Evolutionary conservation across 768 basidiomycete genomes (phyloP), one percentile per base, ranked within the genome.

Genomic region (Tephrocybe sp.): DNA sequence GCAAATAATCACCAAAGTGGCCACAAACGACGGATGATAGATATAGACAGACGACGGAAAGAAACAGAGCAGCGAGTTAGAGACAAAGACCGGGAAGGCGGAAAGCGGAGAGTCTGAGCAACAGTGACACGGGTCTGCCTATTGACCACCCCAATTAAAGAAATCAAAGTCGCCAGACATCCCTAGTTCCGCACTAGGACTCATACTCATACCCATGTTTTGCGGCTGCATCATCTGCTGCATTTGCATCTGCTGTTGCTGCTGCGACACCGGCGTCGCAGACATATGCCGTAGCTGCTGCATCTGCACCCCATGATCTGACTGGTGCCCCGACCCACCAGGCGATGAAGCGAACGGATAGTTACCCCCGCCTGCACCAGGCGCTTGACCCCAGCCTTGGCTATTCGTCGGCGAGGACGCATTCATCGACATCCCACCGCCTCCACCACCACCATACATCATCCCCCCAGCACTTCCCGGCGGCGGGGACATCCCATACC

Each of bases 61-160:
- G 30, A 39, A 45, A 38, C 26, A 35, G 14, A n/a, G 35, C 5
- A n/a, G 35, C 5, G 43, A 20, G 36, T 14, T 13, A 22, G 22
- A 13, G 32, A 43, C 38, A 42, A 42, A 16, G 20, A 22, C 39
- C 33, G 23, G 38, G 44, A 17, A 14, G 51, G 36, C 31, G 16
- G 46, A 48, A 43, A 33, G n/a, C n/a, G 39, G 14, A 20, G 32
- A 51, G 31, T 41, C 43, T 12, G 45, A 54, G 30, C 36, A 38
- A 16, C 35, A 13, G 16, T 31, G 20, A 20, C 23, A 23, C 23
- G 14, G 17, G 14, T 7, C 13, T 48, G 51, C 46, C 54, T 45
- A 59, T 60, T 63, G 69, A 71, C 66, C 73, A 49, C 71, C 70
- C 79, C 83, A 85, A 62, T 79, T 81, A 64, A 83, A 80, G 54